A percentile compares a stretch with the other conserved stretches of the same genome.
Conservation (phyloP, 805 yeast species). For the Pichia nanzhaoensis region DNA sequence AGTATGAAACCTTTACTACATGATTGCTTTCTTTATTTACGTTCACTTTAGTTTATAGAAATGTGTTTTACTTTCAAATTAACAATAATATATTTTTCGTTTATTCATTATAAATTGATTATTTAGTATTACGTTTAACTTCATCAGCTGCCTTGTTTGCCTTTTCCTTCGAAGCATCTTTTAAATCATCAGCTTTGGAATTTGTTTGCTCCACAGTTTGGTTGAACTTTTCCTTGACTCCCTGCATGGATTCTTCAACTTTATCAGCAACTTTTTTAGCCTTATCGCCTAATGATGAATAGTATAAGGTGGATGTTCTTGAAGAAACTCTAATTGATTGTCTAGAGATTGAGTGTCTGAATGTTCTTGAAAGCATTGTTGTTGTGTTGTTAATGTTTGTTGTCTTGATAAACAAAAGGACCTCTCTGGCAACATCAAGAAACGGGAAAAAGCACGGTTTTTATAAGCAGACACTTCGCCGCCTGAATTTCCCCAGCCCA, state of each 20-base stretch:
- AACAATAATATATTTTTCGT: too few relatives aligned
- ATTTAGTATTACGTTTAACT: not conserved
- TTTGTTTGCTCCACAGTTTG: not conserved
- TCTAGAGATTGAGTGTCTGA: too few relatives aligned
- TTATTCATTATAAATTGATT: not conserved
- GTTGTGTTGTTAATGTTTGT: too few relatives aligned
- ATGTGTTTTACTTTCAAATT: not conserved
- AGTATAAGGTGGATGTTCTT: not conserved
- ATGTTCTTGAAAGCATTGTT: too few relatives aligned
- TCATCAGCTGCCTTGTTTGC: slow-evolving; percentile 3
- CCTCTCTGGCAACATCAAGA: too few relatives aligned
- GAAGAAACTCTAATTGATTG: not conserved
- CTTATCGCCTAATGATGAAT: slow-evolving; percentile 10
- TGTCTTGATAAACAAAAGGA: too few relatives aligned
- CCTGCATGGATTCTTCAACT: slow-evolving; percentile 1
- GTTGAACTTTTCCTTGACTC: slow-evolving; percentile 6
- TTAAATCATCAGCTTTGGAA: slow-evolving; percentile 2
- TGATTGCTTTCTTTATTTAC: not conserved
- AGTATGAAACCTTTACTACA: slow-evolving; percentile 9
- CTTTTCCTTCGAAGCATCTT: slow-evolving; percentile 8
- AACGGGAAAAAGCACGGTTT: too few relatives aligned
- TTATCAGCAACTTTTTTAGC: slow-evolving; percentile 9
- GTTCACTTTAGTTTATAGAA: not conserved
- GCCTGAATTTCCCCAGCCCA: too few relatives aligned
- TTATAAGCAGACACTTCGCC: too few relatives aligned